Conservation (phyloP, 2,329 filamentous ascomycete genomes). For the Rhynchosporium secalis region DNA sequence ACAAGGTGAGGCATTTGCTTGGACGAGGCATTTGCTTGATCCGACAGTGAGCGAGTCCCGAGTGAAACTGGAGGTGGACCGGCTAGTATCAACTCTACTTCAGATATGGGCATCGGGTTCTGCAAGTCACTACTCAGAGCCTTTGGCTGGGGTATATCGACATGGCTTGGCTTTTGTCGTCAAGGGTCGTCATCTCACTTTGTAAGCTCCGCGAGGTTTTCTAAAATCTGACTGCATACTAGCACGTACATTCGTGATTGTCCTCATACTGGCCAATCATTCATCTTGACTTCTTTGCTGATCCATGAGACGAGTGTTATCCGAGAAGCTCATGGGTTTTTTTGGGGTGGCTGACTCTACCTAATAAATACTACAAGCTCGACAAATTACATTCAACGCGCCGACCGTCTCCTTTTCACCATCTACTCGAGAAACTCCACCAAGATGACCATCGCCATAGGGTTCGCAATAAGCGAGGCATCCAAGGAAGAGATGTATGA, state of each 20-base stretch:
- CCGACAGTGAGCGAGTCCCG: no score
- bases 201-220: neutral
- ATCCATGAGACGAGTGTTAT: neutral
- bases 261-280: neutral
- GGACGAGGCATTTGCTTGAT: no score
- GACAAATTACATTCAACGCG: no score
- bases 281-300: neutral
- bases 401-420: neutral
- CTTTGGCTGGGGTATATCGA: neutral
- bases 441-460: neutral
- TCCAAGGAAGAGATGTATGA: slow-evolving; percentile 25
- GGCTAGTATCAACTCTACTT: no score
- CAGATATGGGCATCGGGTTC: no score
- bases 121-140: no score
- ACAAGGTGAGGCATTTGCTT: no score
- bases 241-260: neutral
- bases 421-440: neutral
- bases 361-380: no score
- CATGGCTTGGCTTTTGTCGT: neutral
- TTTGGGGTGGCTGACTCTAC: neutral
- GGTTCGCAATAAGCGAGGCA: slow-evolving; percentile 17
- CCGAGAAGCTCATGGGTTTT: neutral
- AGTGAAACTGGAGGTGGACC: no score
- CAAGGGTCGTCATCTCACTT: neutral
- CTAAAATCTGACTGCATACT: neutral